Conservation (phyloP, 2,329 filamentous ascomycete genomes). For the Zopfia rhizophila region DNA sequence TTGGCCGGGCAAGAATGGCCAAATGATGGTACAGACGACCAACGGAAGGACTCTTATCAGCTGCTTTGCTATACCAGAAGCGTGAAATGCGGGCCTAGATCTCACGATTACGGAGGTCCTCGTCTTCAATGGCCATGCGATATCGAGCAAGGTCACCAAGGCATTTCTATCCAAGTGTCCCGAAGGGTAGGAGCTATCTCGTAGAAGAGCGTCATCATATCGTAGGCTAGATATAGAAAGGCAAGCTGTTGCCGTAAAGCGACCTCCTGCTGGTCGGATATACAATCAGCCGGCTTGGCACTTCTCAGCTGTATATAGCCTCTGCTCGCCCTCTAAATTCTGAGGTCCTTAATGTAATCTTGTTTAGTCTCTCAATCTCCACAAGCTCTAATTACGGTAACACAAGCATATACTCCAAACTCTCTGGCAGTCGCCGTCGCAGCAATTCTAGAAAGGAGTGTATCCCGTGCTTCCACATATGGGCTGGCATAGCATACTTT, state of each 20-base stretch:
- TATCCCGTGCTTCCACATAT: conserved; percentile 92
- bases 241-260: too few relatives aligned
- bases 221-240: conserved; percentile 88
- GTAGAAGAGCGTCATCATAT: conserved; percentile 83
- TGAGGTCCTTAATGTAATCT: too few relatives aligned
- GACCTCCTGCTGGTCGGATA: too few relatives aligned
- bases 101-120: conserved; percentile 75
- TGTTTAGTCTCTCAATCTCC: too few relatives aligned
- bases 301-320: too few relatives aligned
- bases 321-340: too few relatives aligned
- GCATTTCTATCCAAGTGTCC: conserved; percentile 89
- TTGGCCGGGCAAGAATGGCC: conserved; percentile 75
- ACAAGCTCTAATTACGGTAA: too few relatives aligned
- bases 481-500: conserved; percentile 86
- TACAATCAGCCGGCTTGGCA: too few relatives aligned
- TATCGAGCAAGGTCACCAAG: conserved; percentile 84
- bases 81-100: conserved; percentile 80
- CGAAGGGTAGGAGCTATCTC: conserved; percentile 83
- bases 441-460: conserved; percentile 78
- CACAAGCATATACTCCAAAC: conserved; percentile 88
- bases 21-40: conserved; percentile 87
- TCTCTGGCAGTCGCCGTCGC: conserved; percentile 72
- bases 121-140: conserved; percentile 87
- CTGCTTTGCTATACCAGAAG: conserved; percentile 83
- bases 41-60: conserved; percentile 75